Evolutionary conservation across 2,329 filamentous ascomycete species (phyloP).

Genomic region (Cyclaneusma minus): DNA sequence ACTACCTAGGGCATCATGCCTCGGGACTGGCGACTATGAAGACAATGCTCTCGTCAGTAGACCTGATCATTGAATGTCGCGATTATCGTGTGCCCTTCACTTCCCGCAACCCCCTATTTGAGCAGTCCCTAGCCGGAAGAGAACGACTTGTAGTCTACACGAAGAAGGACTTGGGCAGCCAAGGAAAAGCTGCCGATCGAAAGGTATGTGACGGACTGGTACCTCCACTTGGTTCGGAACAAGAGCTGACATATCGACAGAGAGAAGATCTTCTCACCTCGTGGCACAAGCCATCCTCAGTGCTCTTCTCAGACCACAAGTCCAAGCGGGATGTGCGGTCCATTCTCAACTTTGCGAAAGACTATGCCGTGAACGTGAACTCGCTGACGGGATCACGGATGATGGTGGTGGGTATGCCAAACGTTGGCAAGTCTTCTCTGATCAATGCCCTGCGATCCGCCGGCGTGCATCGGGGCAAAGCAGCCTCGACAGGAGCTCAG

Average conservation of each 20-base stretch:
- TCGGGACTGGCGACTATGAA: constrained; percentile 73
- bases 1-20: constrained; percentile 88
- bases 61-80: constrained; percentile 85
- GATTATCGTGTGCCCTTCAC: constrained; percentile 85
- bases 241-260: constrained; percentile 19
- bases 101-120: constrained; percentile 80
- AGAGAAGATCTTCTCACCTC: constrained; percentile 32
- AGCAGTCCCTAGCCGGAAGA: constrained; percentile 56
- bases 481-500: constrained; percentile 67
- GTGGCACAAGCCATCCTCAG: constrained; percentile 35
- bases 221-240: constrained; percentile 8
- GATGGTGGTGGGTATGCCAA: constrained; percentile 92
- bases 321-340: constrained; percentile 25
- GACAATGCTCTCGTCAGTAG: constrained; percentile 60
- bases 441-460: constrained; percentile 67
- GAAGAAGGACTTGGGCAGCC: constrained; percentile 60
- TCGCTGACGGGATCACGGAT: constrained; percentile 69
- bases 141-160: constrained; percentile 80
- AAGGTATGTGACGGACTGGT: constrained; percentile 18
- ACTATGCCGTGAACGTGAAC: constrained; percentile 30
- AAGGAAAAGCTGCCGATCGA: constrained; percentile 22
- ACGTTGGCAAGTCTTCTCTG: constrained; percentile 91
- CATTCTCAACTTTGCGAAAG: constrained; percentile 31
- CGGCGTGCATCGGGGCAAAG: constrained; percentile 52
- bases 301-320: constrained; percentile 35